Evolutionary conservation across 176 grass and related monocot genomes (phyloP).

Genomic region (Eleusine indica): DNA sequence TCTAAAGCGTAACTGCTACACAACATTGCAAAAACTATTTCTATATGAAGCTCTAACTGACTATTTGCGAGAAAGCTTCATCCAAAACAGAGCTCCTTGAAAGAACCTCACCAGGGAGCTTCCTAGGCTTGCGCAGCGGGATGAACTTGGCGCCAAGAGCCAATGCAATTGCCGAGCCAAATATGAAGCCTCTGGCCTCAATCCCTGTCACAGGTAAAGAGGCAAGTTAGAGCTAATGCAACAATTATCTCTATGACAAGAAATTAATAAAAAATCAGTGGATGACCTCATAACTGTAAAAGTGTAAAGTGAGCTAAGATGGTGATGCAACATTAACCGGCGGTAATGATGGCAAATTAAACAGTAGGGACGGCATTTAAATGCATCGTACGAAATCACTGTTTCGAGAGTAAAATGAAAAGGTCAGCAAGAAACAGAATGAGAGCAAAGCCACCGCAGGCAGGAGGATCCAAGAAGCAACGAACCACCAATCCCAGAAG

Average conservation of each 20-base stretch:
- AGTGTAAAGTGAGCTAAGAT: not conserved
- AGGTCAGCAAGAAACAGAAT: not conserved
- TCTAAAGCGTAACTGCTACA: not conserved
- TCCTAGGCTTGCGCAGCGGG: conserved; percentile 88
- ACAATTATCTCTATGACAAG: not conserved
- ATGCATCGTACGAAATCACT: not conserved
- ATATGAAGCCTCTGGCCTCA: conserved; percentile 91
- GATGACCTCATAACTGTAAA: not conserved
- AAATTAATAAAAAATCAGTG: not conserved
- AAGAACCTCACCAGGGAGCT: conserved; percentile 70
- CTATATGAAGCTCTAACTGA: too few relatives aligned
- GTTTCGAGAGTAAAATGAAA: not conserved
- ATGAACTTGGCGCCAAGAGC: conserved; percentile 89
- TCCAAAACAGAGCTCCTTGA: not conserved
- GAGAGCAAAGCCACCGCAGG: conserved; percentile 3
- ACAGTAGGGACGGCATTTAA: not conserved
- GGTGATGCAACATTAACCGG: too few relatives aligned
- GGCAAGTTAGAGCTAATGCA: not conserved
- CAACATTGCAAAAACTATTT: not conserved
- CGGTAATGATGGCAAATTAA: not conserved
- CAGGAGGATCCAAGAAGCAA: conserved; percentile 49
- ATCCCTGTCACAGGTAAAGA: conserved; percentile 54
- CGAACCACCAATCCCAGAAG: conserved; percentile 52
- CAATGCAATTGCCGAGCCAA: conserved; percentile 79
- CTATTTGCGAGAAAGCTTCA: too few relatives aligned